Base-by-base conservation (phyloP, 139 green algal species). In the Volvox reticuliferus region DNA sequence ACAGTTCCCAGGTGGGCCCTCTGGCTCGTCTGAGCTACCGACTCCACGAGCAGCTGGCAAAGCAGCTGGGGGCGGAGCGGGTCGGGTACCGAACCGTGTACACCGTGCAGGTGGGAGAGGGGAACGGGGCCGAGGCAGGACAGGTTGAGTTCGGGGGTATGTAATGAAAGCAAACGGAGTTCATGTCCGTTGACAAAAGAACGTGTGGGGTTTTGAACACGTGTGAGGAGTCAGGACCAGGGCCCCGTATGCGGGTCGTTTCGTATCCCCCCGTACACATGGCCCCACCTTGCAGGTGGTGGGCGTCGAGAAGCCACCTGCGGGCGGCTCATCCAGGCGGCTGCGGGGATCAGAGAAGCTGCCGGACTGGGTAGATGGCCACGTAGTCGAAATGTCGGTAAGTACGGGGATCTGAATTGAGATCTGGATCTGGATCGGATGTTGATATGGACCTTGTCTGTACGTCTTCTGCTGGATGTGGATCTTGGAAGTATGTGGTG, bases 11-110 rank as follows among this genome's bases (percentile, higher is more conserved):
- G 1, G 86, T 95, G 87, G 85, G 93, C 24, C 86, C 92, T 9
- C 94, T 98, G 69, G 91, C 95, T 0, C 92, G 95, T 1, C 92
- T 91, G 73, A 95, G 90, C 75, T 98, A 96, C 88, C 50, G 85
- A 28, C 93, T 98, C 67, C 96, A 98, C 78, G 33, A 71, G 20
- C 80, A 96, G 75, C 93, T 98, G 73, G 96, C 96, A 79, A 36
- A 93, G 0, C 32, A 83, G 68, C 91, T 96, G 65, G 92, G 89
- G 14, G 75, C 76, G 24, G 86, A 94, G 0, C 83, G 93, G 55
- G 93, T 94, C 63, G 96, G 96, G 1, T 98, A 98, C 93, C 86
- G 95, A 0, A 19, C 62, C 2, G 84, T 96, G 21, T n/a, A 76
- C 12, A 97, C 95, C 0, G 85, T 91, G 86, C 86, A 90, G 86